Evolutionary conservation across 306 rosid species (phyloP).

Genomic region (Alnus glutinosa): DNA sequence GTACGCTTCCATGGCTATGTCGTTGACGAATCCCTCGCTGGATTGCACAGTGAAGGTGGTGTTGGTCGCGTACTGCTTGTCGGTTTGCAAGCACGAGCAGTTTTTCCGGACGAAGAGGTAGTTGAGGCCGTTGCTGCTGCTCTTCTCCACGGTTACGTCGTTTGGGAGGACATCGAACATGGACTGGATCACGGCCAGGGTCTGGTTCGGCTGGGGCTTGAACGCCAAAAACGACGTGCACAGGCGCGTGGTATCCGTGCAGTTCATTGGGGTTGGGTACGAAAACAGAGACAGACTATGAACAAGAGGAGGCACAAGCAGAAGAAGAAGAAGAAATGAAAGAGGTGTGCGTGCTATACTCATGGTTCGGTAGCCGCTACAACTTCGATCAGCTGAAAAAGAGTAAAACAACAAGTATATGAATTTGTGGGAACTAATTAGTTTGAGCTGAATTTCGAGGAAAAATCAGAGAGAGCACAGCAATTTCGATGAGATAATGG

Average conservation of each 20-base stretch:
- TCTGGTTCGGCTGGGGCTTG: constrained; percentile 58
- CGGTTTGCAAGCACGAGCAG: constrained; percentile 72
- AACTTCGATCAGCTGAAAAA: not conserved
- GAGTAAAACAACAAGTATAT: not conserved
- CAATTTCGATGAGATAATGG: not conserved
- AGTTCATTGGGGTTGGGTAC: constrained; percentile 55
- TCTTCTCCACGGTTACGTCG: constrained; percentile 75
- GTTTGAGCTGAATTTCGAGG: not conserved
- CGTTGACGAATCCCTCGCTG: constrained; percentile 58
- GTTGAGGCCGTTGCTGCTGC: constrained; percentile 44
- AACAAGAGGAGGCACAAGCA: constrained; percentile 16
- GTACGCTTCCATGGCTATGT: constrained; percentile 68
- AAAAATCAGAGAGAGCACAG: not conserved
- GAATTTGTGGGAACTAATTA: not conserved
- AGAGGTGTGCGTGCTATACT: constrained; percentile 29
- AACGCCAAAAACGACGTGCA: constrained; percentile 90
- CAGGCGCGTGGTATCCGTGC: constrained; percentile 73
- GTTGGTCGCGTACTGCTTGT: constrained; percentile 60
- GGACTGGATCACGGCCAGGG: constrained; percentile 62
- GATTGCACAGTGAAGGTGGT: constrained; percentile 85
- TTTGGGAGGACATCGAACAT: constrained; percentile 85
- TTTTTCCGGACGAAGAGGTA: constrained; percentile 74
- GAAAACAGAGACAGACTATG: constrained; percentile 36
- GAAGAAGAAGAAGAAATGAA: constrained; percentile 35
- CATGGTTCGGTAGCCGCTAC: constrained; percentile 33